These are phyloP conservation scores for Lentinula aciculospora DNA, from an alignment of 768 basidiomycete species.

Conservation along the genomic window DNA sequence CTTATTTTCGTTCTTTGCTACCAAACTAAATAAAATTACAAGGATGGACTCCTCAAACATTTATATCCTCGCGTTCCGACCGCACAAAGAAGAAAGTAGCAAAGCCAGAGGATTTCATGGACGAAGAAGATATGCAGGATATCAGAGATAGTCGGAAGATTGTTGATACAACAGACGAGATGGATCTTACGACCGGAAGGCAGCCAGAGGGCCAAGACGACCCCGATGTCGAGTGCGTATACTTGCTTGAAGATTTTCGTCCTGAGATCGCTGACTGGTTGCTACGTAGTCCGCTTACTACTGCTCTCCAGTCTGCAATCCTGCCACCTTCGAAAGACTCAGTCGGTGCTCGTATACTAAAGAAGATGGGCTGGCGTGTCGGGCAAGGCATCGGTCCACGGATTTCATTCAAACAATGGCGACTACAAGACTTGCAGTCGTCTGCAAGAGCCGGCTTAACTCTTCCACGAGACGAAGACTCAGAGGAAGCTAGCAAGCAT, in stretches of 20 bases:
- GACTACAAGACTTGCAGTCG: conserved; percentile 58
- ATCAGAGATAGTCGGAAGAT: conserved; percentile 67
- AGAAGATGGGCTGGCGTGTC: conserved; percentile 92
- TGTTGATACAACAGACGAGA: conserved; percentile 76
- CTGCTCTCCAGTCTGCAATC: conserved; percentile 58
- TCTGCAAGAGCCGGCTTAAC: conserved; percentile 24
- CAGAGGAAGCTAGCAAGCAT: conserved; percentile 84
- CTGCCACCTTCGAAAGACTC: conserved; percentile 75
- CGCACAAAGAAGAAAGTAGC: conserved; percentile 57
- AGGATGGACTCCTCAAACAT: conserved; percentile 96
- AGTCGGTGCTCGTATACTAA: conserved; percentile 77
- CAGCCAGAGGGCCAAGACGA: conserved; percentile 35
- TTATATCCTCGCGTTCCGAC: conserved; percentile 81
- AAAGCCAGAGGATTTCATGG: conserved; percentile 96
- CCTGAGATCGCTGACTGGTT: not conserved
- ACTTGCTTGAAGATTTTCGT: not conserved
- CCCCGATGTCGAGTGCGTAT: conserved; percentile 32
- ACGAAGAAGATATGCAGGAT: conserved; percentile 93
- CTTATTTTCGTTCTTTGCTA: not conserved
- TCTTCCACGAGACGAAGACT: conserved; percentile 42
- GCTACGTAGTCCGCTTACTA: conserved; percentile 49
- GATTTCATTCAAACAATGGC: conserved; percentile 69
- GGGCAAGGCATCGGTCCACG: conserved; percentile 95
- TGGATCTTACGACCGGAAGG: conserved; percentile 59
- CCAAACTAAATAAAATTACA: not conserved